A percentile compares a stretch with the other conserved stretches of the same genome.
Conservation (phyloP, 139 green algal genomes). For the Micromonas pusilla region DNA sequence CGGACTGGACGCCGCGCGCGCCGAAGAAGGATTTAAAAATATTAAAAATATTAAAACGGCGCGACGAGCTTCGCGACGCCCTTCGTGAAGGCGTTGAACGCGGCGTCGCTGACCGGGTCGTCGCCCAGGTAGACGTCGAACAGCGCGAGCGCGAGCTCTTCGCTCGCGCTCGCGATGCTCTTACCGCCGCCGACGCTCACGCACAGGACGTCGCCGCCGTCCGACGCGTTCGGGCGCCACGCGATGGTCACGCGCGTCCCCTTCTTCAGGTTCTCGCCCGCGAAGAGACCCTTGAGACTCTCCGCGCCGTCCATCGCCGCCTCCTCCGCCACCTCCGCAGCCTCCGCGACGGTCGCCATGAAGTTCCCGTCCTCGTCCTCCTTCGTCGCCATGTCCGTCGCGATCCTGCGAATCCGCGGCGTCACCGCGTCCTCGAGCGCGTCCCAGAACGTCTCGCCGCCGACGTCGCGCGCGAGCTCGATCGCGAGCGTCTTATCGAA, state of each 20-base stretch:
- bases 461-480: constrained; percentile 11
- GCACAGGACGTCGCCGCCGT: not conserved
- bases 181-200: not conserved
- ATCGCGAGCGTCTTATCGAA: constrained; percentile 28
- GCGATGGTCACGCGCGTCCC: not conserved
- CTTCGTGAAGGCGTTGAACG: not conserved
- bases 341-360: constrained; percentile 32
- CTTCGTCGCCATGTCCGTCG: constrained; percentile 32
- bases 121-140: constrained; percentile 22
- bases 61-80: not conserved
- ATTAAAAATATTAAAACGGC: not conserved
- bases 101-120: not conserved
- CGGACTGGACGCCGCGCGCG: no score
- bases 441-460: constrained; percentile 13
- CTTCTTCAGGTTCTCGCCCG: not conserved
- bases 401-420: constrained; percentile 13
- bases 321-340: constrained; percentile 28
- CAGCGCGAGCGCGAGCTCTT: constrained; percentile 4
- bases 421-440: constrained; percentile 21
- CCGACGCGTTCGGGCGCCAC: not conserved
- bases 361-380: constrained; percentile 35
- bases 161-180: not conserved
- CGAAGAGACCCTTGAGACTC: not conserved
- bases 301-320: not conserved
- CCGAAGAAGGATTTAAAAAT: no score